Base-by-base conservation (phyloP, 371 early-diverging fungal genomes). In the Mucor circinelloides region DNA sequence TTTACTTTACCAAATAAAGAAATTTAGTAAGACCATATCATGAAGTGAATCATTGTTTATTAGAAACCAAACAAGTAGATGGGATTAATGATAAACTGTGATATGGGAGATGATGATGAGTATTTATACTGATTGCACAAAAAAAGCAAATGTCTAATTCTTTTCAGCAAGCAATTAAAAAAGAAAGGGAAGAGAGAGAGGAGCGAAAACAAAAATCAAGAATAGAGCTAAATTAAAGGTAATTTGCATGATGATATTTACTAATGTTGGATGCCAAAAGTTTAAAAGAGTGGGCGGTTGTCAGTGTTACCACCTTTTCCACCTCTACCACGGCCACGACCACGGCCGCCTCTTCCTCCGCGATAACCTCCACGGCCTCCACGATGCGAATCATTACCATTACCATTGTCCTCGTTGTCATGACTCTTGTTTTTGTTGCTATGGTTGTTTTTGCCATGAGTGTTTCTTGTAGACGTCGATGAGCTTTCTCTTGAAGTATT, bases 331-430 rank as follows among this genome's bases (percentile, higher is more conserved):
- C 31, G 17, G 21, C 59, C 59, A 15, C 64, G 34, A 6, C 69
- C 58, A 15, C 64, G 25, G 13, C 59, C 64, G 8, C 69, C 56
- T n/a, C 69, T 21, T 13, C 59, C 34, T 19, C 64, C 55, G 21
- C 55, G 25, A 46, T 56, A 27, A 15, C 61, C 65, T 6, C 66
- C 60, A 19, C 66, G 59, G 9, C 60, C 64, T 8, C 69, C 69
- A 32, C 69, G 68, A 7, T 21, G 30, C 36, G 56, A 61, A 31
- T 36, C 42, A 21, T 64, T 59, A 46, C 48, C 25, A 32, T 21
- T 32, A 25, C 6, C 27, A 15, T 40, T 50, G 9, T 61, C 9
- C 28, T 55, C 27, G 7, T 40, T 50, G 9, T 61, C 9, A 38
- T 55, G 12, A 3, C 25, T 27, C 2, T 61, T 30, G 30, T 57